Base-by-base conservation (phyloP, 345 rosid species). In the Schrenkiella parvula region DNA sequence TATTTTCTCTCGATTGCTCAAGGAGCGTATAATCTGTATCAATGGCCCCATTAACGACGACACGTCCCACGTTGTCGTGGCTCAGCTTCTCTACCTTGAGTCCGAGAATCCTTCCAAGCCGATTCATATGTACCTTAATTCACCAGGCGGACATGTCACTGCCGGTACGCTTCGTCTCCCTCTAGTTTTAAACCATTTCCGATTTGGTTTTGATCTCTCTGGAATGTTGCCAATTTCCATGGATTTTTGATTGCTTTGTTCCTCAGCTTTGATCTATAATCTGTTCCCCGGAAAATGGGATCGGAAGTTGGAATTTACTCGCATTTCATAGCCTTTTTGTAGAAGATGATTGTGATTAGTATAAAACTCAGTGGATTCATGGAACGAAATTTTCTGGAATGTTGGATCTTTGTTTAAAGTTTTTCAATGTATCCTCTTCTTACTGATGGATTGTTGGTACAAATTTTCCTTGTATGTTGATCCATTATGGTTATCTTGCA, bases 41-140 rank as follows among this genome's bases (percentile, higher is more conserved):
- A 95, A 95, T 32, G 97, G 98, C 12, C 83, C 98, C 55, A 87
- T 95, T 60, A 85, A 83, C 72, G 98, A 95, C 81, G 91, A 95
- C 54, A 90, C 97, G 0, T 87, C 98, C 17, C 93, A 95, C 72
- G 97, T 95, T 17, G 98, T 95, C 21, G 96, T 95, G 11, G 99
- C 99, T 75, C 99, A 92, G 88, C 96, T 95, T 38, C 96, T 95
- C 74, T 95, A 87, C 81, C 96, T 92, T 57, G 99, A 95, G 69
- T 95, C 99, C 18, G 98, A 92, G 84, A 95, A 87, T 80, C 97
- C 97, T 48, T 86, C 97, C 9, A 95, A 95, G 78, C 99, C 97
- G 53, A 92, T 95, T 73, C 85, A 92, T 79, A 89, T 95, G 98
- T 92, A 95, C 72, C 92, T 95, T 71, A 90, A 95, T 72, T 92